Percentiles rank a stretch among this genome's conserved stretches.
Evolutionary conservation across 306 rosid genomes (phyloP).

Genomic region (Quercus mongolica): DNA sequence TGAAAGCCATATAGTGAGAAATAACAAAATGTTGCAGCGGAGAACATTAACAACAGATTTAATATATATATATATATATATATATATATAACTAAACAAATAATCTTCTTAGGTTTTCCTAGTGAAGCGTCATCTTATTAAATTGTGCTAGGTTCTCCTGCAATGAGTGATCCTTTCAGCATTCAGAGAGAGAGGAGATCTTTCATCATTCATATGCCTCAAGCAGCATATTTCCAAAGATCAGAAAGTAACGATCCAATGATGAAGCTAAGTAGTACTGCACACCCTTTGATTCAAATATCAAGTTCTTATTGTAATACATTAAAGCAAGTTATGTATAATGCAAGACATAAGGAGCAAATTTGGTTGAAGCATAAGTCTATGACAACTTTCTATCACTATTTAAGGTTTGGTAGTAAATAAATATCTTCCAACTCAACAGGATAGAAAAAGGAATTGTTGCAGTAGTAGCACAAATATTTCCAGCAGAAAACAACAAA

Average conservation of each 20-base stretch:
- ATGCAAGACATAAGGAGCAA: background rate
- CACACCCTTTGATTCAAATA: background rate
- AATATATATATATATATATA: background rate
- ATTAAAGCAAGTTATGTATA: background rate
- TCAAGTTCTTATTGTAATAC: background rate
- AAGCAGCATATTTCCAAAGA: background rate
- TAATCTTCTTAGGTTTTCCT: background rate
- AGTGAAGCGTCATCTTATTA: background rate
- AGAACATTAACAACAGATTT: background rate
- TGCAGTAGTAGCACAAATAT: background rate
- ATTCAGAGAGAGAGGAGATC: background rate
- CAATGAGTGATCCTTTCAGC: background rate
- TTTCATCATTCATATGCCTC: conserved; percentile 4
- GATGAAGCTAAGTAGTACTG: background rate
- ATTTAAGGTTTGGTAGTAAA: background rate
- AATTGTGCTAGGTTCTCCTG: background rate
- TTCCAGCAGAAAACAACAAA: background rate
- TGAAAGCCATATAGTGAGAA: conserved; percentile 11
- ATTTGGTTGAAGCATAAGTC: background rate
- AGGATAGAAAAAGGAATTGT: background rate
- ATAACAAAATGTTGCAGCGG: background rate
- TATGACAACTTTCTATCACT: background rate
- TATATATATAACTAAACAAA: background rate
- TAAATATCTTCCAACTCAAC: background rate
- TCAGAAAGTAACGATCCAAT: background rate